phyloP scores from a whole-genome alignment of 2,329 filamentous ascomycete genomes.

The Annulohypoxylon truncatum region DNA sequence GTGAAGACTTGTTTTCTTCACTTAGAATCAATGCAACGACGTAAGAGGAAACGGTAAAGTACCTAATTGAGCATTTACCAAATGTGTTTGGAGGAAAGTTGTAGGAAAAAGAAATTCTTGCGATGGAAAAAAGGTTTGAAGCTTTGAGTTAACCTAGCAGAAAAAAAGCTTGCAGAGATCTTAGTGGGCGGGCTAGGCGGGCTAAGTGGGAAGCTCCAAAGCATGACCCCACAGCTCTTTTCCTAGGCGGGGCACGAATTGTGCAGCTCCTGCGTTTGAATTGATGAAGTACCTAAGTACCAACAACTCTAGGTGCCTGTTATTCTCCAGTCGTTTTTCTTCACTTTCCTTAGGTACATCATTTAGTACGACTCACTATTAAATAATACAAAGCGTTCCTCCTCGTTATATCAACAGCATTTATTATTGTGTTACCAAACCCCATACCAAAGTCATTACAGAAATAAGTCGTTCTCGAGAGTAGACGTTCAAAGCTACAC shows the following conservation, averaged over 20 bases:
- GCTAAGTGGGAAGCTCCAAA: conserved; percentile 11
- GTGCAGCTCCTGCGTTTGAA: too few species aligned
- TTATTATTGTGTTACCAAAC: neutral
- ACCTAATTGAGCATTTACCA: neutral
- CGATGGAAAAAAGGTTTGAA: neutral
- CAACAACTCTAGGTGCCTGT: neutral
- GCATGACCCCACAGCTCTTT: conserved; percentile 10
- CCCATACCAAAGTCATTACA: neutral
- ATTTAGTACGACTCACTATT: too few species aligned
- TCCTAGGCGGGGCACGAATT: conserved; percentile 18
- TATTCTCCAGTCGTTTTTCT: too few species aligned
- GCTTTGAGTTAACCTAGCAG: neutral
- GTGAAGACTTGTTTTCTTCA: neutral
- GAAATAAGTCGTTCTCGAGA: neutral
- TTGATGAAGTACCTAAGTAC: neutral
- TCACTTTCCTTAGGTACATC: too few species aligned
- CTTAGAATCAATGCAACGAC: neutral
- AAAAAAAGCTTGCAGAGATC: neutral
- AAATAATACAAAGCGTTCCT: too few species aligned
- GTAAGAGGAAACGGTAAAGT: neutral
- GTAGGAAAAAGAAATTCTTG: conserved; percentile 10
- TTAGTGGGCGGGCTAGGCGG: neutral
- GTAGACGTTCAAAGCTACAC: neutral
- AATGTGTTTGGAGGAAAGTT: neutral
- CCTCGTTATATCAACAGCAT: too few species aligned